Conservation (phyloP, 140 eudicot genomes). For the Cichorium intybus region DNA sequence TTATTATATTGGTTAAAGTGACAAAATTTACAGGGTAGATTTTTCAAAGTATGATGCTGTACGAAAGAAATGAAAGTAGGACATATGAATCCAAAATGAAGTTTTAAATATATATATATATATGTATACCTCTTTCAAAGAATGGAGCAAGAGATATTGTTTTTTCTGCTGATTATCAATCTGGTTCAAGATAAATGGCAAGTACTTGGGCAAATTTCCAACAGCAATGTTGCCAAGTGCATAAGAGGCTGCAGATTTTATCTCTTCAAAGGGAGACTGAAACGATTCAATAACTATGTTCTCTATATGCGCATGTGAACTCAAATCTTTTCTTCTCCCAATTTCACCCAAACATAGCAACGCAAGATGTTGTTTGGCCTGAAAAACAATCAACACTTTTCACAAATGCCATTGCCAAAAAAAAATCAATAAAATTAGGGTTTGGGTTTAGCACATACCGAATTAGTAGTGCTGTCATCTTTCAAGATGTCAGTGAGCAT, state of each 20-base stretch:
- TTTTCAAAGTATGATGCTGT: no score
- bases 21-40: neutral
- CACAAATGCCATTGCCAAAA: neutral
- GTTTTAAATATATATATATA: neutral
- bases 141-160: conserved; percentile 88
- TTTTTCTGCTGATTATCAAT: conserved; percentile 98
- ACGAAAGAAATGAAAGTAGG: no score
- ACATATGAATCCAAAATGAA: neutral
- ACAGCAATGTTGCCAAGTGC: conserved; percentile 99
- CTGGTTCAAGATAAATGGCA: conserved; percentile 93
- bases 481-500: conserved; percentile 90
- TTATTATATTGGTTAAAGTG: neutral
- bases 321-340: conserved; percentile 93
- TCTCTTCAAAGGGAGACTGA: conserved; percentile 97
- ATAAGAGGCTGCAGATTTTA: conserved; percentile 98
- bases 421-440: no score
- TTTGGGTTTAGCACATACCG: no score
- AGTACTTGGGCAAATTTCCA: conserved; percentile 82
- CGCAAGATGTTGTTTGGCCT: conserved; percentile 94
- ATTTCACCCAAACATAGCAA: conserved; percentile 97
- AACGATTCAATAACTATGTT: conserved; percentile 90
- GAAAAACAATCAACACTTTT: conserved; percentile 5
- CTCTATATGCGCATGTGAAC: conserved; percentile 87
- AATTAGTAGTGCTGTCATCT: conserved; percentile 65
- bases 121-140: conserved; percentile 81